Evolutionary conservation across 148 eudicot species (phyloP), one percentile per base, ranked within the genome.

Genomic region (Amaranthus cruentus): DNA sequence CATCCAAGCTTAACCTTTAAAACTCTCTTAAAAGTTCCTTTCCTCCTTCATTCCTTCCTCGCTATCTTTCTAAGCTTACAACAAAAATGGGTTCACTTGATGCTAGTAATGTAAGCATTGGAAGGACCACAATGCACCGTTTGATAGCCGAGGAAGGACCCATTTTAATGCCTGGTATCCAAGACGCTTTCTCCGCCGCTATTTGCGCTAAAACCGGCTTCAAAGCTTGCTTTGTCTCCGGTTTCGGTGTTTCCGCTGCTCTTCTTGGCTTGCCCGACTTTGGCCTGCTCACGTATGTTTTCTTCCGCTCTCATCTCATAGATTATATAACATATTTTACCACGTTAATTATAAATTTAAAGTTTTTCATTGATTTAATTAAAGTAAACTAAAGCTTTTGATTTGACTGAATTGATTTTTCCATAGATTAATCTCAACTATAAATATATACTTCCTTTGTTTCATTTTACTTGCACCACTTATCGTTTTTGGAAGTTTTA

Each of bases 171-270:
- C 82, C 82, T 5, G 82, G 78, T 6, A 73, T 79, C 59, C 82
- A 79, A 42, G 82, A 79, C 61, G 78, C 82, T 15, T 71, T 79
- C 52, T 76, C 82, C 3, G 78, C 82, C 4, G 67, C 65, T 49
- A 62, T 70, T 43, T 63, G 76, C 9, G 78, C 76, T 12, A 75
- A 62, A 10, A 65, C 75, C 50, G 81, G 82, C 15, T 79, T 79
- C 50, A 66, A 75, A 50, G 82, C 71, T 48, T 73, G 75, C 55
- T 79, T 79, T 49, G 74, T 70, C 71, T 74, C 82, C 18, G 78
- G 82, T 14, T 79, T 74, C 3, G 74, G 82, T 70, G 82, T 79
- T 47, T 74, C 82, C 6, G 82, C 81, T 46, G 76, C 78, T 43
- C 77, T 69, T 50, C 75, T 79, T 1, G 82, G 82, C 5, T 71